A percentile compares a stretch with the other conserved stretches of the same genome.
These are phyloP conservation scores for Podospora sp. DNA, from an alignment of 495 filamentous ascomycete species.

Conservation along the genomic window DNA sequence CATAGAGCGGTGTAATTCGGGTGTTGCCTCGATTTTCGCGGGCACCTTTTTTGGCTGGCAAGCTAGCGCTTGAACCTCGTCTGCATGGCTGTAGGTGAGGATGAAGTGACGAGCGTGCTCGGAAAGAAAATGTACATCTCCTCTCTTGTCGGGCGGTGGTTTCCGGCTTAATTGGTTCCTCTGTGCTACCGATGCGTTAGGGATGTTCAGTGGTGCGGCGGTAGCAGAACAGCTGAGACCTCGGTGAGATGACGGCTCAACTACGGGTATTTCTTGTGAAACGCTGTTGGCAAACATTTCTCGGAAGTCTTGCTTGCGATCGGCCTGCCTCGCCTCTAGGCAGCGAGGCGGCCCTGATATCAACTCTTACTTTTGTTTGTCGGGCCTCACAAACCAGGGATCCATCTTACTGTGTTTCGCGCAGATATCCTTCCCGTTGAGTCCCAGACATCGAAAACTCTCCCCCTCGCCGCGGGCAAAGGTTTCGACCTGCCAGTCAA, in stretches of 20 bases:
- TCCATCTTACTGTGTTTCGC: too few relatives aligned
- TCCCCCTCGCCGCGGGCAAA: too few relatives aligned
- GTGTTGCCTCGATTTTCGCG: slow-evolving; percentile 6
- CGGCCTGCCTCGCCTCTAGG: too few relatives aligned
- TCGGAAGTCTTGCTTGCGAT: too few relatives aligned
- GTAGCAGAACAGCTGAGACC: not conserved
- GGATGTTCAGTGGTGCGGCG: not conserved
- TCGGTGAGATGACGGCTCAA: not conserved
- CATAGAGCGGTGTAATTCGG: slow-evolving; percentile 17
- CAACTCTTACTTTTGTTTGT: too few relatives aligned
- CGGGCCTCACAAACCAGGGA: too few relatives aligned
- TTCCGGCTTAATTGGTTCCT: not conserved
- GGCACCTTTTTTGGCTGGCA: not conserved
- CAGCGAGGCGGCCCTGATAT: too few relatives aligned
- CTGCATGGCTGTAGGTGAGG: not conserved
- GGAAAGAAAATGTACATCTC: slow-evolving; percentile 17
- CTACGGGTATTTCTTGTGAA: too few relatives aligned
- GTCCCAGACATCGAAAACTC: too few relatives aligned
- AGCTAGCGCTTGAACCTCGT: not conserved
- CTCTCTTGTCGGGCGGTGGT: slow-evolving; percentile 10
- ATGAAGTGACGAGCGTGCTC: not conserved
- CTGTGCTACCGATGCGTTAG: not conserved
- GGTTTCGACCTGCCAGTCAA: too few relatives aligned
- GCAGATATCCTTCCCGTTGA: too few relatives aligned
- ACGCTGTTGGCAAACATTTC: too few relatives aligned